A percentile compares a stretch with the other conserved stretches of the same genome.
These are phyloP conservation scores for Zangia roseola DNA, from an alignment of 768 basidiomycete genomes.

Conservation along the genomic window DNA sequence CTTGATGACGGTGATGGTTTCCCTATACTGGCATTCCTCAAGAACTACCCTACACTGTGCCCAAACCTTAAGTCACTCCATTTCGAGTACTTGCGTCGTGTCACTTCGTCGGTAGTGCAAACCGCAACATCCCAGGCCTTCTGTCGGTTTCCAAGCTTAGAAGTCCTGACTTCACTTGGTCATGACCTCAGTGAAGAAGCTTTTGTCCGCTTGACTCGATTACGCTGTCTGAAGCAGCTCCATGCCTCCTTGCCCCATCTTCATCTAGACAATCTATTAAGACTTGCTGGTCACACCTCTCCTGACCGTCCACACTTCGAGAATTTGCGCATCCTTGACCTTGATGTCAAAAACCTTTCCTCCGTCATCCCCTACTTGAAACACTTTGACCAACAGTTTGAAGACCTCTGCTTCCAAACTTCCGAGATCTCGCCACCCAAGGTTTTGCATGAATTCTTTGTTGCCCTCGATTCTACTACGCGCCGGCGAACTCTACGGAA, in stretches of 20 bases:
- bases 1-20: not conserved
- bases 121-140: constrained; percentile 4
- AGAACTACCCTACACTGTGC: constrained; percentile 3
- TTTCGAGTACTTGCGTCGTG: no score
- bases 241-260: not conserved
- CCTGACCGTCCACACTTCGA: not conserved
- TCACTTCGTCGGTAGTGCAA: no score
- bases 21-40: constrained; percentile 3
- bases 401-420: constrained; percentile 1
- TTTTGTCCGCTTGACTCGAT: constrained; percentile 1
- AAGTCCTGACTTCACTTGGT: not conserved
- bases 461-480: not conserved
- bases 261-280: not conserved
- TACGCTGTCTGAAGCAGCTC: not conserved
- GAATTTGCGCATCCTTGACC: constrained; percentile 6
- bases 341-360: not conserved
- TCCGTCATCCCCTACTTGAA: constrained; percentile 5
- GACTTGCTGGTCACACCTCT: not conserved
- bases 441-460: constrained; percentile 3
- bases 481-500: not conserved
- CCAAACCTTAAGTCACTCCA: constrained; percentile 7
- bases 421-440: not conserved
- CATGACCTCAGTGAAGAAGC: not conserved
- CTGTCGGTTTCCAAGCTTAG: not conserved
- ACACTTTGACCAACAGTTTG: constrained; percentile 9